phyloP scores from a whole-genome alignment of 257 asterid genomes.

The Misopates orontium region DNA sequence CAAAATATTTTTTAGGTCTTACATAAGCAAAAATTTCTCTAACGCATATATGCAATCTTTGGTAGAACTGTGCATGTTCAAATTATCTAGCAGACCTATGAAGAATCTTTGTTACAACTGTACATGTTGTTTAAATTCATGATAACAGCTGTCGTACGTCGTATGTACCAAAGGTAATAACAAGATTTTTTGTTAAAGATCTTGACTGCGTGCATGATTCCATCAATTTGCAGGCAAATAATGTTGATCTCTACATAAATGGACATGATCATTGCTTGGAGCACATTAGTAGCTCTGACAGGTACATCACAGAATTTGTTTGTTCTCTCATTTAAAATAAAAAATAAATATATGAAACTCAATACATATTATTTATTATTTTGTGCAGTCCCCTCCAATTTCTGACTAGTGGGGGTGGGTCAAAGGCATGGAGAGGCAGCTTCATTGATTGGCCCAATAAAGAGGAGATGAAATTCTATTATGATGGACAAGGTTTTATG shows the following conservation, averaged over 20 bases:
- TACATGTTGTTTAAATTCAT: no score
- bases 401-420: conserved; percentile 50
- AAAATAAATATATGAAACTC: neutral
- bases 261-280: conserved; percentile 59
- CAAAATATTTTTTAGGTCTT: no score
- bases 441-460: conserved; percentile 22
- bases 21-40: no score
- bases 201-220: neutral
- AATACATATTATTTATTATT: neutral
- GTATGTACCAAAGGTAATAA: no score
- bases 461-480: conserved; percentile 39
- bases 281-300: conserved; percentile 40
- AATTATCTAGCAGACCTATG: no score
- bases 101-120: no score
- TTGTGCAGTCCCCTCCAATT: conserved; percentile 36
- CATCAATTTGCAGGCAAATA: conserved; percentile 34
- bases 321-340: neutral
- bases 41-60: no score
- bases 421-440: conserved; percentile 45
- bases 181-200: no score
- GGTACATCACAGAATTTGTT: conserved; percentile 20
- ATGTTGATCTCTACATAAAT: conserved; percentile 48
- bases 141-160: no score
- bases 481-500: conserved; percentile 57
- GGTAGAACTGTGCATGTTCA: no score